phyloP scores from a whole-genome alignment of 140 eudicot genomes.

The Ambrosia hybrid region DNA sequence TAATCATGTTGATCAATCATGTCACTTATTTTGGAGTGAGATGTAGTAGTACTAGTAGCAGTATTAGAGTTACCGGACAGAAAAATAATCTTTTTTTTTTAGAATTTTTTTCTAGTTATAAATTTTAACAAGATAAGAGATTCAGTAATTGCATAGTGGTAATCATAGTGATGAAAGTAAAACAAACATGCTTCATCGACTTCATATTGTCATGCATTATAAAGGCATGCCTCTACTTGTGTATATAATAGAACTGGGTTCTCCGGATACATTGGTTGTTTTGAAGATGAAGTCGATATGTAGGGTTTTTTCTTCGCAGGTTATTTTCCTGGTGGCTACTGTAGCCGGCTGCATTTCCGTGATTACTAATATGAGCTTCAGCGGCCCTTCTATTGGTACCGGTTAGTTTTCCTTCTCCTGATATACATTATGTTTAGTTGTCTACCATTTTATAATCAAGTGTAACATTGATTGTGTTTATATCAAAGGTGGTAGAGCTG shows the following conservation, averaged over 20 bases:
- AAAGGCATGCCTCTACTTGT: background rate
- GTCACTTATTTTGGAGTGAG: too few relatives aligned
- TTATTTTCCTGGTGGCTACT: slow-evolving; percentile 6
- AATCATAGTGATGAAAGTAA: background rate
- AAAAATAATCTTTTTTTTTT: too few relatives aligned
- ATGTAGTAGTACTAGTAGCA: background rate
- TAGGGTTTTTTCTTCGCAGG: slow-evolving; percentile 42
- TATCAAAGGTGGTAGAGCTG: slow-evolving; percentile 55
- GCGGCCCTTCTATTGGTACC: slow-evolving; percentile 65
- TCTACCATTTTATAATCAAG: background rate
- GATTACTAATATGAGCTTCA: slow-evolving; percentile 60
- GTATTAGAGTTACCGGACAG: background rate
- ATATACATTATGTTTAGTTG: background rate
- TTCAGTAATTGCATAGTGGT: too few relatives aligned
- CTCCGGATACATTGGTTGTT: slow-evolving; percentile 10
- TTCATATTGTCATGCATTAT: background rate
- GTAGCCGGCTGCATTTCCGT: slow-evolving; percentile 29
- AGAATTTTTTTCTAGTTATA: too few relatives aligned
- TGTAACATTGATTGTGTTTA: slow-evolving; percentile 8
- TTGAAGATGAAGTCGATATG: slow-evolving; percentile 25
- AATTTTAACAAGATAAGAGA: too few relatives aligned
- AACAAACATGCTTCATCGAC: background rate
- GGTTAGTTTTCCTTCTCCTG: slow-evolving; percentile 41
- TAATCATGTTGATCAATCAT: background rate
- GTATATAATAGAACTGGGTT: slow-evolving; percentile 17